These are phyloP conservation scores for Phlyctochytrium bullatum DNA, from an alignment of 192 early-diverging fungal species.

Conservation along the genomic window DNA sequence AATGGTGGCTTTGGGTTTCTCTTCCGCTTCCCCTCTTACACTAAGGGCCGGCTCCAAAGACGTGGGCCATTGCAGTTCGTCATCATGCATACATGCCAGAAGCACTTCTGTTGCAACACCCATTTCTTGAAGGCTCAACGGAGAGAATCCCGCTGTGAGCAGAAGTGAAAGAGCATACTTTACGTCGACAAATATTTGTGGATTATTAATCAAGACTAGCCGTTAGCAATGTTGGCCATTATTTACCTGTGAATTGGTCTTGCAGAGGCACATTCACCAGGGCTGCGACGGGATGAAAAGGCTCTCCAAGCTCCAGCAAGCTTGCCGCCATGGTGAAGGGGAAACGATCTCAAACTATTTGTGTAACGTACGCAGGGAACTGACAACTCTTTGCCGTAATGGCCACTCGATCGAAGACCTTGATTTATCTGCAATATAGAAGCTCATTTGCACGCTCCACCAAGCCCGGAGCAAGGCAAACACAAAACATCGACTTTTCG, in stretches of 20 bases:
- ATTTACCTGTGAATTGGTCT: not conserved
- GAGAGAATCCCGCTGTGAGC: not conserved
- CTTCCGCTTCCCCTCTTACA: not conserved
- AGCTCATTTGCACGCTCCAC: constrained; percentile 75
- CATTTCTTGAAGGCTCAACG: not conserved
- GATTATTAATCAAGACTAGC: not conserved
- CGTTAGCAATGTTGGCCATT: not conserved
- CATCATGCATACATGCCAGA: not conserved
- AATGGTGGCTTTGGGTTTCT: not conserved
- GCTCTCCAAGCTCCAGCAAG: not conserved
- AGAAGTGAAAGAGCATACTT: not conserved
- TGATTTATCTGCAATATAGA: constrained; percentile 90
- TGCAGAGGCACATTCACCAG: not conserved
- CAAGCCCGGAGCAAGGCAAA: constrained; percentile 16
- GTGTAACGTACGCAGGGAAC: not conserved
- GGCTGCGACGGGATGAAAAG: not conserved
- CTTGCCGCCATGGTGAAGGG: not conserved
- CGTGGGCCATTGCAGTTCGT: no score
- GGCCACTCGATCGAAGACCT: constrained; percentile 86
- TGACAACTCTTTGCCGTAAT: no score
- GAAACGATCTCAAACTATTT: not conserved
- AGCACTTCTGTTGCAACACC: not conserved
- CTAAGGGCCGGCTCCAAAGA: not conserved
- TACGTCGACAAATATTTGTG: not conserved
- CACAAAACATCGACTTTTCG: constrained; percentile 44